Evolutionary conservation across 495 filamentous ascomycete genomes (phyloP), one percentile per base, ranked within the genome.

Genomic region (Penicillium chermesinum): DNA sequence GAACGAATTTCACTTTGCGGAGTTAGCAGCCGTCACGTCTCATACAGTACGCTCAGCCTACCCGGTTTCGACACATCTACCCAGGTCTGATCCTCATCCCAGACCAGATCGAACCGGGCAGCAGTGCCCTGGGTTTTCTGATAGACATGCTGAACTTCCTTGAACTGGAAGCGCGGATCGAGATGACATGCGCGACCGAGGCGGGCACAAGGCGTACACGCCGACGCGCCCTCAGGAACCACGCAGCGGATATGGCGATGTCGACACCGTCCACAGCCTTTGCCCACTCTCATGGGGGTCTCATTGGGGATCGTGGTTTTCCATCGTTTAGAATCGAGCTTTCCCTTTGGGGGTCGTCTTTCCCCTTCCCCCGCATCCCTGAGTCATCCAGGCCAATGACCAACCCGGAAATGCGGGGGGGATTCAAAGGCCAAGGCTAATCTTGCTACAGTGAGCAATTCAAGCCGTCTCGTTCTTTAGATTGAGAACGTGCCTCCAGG

Each of bases 201-300:
- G 16, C 64, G 67, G 3, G 48, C 46, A 40, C 67, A 71, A 13
- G 61, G 52, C 20, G 61, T 62, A 46, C 67, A 69, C 7, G 64
- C 51, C 7, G 65, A 57, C 5, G 64, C 61, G 3, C 62, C 67
- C 1, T 48, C 17, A 7, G 53, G 48, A 35, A 65, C 62, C 9
- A 63, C 63, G 38, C 67, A 69, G 44, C 64, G 63, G 16, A 71
- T 64, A 56, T 71, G 67, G 47, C 67, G 67, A 65, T 67, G 49
- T 19, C 67, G 67, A 59, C 67, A 71, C 49, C 64, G 52, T 53
- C 56, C 59, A 61, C 67, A 71, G 49, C 67, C 67, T 46, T 64
- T 64, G 39, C 61, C 59, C 50, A 71, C 63, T 60, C 67, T 61
- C 67, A 69, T 69, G 51, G 47, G 36, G 37, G 18, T 38, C 33